Evolutionary conservation across 495 filamentous ascomycete species (phyloP).

Genomic region (Penicillium canariense): DNA sequence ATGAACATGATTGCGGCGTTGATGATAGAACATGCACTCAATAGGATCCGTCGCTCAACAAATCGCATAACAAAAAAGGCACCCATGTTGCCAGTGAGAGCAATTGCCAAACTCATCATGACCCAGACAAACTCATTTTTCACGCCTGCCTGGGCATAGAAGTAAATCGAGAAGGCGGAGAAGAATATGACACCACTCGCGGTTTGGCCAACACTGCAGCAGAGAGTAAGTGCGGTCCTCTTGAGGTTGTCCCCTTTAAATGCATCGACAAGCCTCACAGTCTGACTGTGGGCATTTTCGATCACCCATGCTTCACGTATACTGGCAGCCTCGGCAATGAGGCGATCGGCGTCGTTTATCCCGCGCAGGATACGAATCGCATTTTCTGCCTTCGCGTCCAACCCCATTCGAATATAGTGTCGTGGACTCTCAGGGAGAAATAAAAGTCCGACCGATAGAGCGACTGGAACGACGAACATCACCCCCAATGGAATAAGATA

Average conservation of each 20-base stretch:
- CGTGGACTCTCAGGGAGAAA: not conserved
- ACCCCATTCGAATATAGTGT: not conserved
- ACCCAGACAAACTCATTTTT: not conserved
- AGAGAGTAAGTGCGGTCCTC: not conserved
- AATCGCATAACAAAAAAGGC: not conserved
- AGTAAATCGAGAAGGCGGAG: not conserved
- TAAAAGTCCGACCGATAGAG: not conserved
- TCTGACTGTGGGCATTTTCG: not conserved
- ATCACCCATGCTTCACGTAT: not conserved
- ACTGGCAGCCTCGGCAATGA: not conserved
- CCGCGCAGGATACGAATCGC: not conserved
- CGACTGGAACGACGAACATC: not conserved
- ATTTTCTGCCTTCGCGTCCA: not conserved
- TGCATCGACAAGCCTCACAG: not conserved
- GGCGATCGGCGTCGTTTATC: not conserved
- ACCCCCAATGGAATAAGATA: not conserved
- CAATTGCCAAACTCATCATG: constrained; percentile 3
- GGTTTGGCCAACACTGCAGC: not conserved
- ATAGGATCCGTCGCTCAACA: not conserved
- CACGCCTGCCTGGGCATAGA: constrained; percentile 1
- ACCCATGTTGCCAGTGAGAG: constrained; percentile 4
- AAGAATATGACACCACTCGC: not conserved
- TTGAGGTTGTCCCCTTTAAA: not conserved
- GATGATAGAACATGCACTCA: not conserved
- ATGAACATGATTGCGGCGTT: not conserved